A percentile compares a stretch with the other conserved stretches of the same genome.
Evolutionary conservation across 1,284 basidiomycete species (phyloP).

Genomic region (Boletus albobrunnescens): DNA sequence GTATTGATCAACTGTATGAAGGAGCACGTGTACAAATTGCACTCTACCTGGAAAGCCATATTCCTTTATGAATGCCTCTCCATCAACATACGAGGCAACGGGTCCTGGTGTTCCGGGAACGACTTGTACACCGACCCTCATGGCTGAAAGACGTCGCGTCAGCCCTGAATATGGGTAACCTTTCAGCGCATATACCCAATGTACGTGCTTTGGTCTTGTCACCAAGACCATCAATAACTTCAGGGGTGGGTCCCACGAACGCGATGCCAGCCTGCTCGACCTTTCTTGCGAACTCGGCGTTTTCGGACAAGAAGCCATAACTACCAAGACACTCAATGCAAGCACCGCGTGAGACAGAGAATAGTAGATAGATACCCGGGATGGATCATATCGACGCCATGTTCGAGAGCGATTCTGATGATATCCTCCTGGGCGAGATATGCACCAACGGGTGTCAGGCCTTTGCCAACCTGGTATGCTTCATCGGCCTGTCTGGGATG

Average conservation of each 20-base stretch:
- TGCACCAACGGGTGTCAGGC: slow-evolving; percentile 91
- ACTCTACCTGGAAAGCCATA: slow-evolving; percentile 86
- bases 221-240: slow-evolving; percentile 96
- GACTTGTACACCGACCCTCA: slow-evolving; percentile 88
- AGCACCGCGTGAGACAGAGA: slow-evolving; percentile 1
- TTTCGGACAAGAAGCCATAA: slow-evolving; percentile 98
- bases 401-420: slow-evolving; percentile 90
- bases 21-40: slow-evolving; percentile 7
- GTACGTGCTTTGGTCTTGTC: slow-evolving; percentile 98
- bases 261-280: slow-evolving; percentile 97
- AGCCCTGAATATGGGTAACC: not conserved
- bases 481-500: slow-evolving; percentile 87
- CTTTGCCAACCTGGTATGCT: slow-evolving; percentile 96
- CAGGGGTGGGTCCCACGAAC: slow-evolving; percentile 94
- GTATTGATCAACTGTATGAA: not conserved
- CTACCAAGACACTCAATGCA: slow-evolving; percentile 38
- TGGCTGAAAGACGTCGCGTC: slow-evolving; percentile 46
- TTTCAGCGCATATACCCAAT: slow-evolving; percentile 51
- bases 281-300: slow-evolving; percentile 91
- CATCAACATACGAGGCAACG: slow-evolving; percentile 80
- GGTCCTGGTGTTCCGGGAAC: slow-evolving; percentile 97
- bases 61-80: slow-evolving; percentile 87
- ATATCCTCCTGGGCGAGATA: slow-evolving; percentile 99
- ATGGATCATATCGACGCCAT: slow-evolving; percentile 99
- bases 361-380: slow-evolving; percentile 74